Conservation (phyloP, 305 asterid species). For the Fraxinus greggii region DNA sequence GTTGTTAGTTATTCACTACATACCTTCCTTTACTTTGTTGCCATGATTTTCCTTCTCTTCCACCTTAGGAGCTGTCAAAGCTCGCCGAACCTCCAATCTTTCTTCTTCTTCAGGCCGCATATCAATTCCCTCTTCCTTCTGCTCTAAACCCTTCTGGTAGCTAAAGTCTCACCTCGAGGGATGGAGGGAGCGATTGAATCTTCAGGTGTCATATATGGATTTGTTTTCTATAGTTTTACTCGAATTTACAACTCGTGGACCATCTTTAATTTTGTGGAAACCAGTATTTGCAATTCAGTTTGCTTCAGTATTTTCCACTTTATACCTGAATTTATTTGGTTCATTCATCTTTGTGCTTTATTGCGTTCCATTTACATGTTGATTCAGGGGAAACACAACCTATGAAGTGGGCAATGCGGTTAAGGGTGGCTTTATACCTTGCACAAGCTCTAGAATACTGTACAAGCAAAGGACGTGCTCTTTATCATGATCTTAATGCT, state of each 20-base stretch:
- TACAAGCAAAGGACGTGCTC: constrained; percentile 83
- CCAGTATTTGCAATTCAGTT: neutral
- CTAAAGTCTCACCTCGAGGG: neutral
- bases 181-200: neutral
- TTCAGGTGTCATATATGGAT: neutral
- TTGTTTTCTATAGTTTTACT: neutral
- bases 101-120: neutral
- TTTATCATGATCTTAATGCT: constrained; percentile 93
- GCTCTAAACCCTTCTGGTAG: neutral
- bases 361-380: constrained; percentile 21
- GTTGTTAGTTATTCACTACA: neutral
- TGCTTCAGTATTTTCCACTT: neutral
- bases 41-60: neutral
- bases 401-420: constrained; percentile 96
- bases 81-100: neutral
- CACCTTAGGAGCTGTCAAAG: neutral
- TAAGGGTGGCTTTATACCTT: constrained; percentile 81
- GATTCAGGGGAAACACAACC: constrained; percentile 84
- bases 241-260: neutral
- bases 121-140: neutral
- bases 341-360: neutral
- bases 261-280: neutral
- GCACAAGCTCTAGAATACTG: constrained; percentile 95
- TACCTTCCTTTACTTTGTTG: neutral
- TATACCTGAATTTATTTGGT: neutral